Conservation (phyloP, 179 eudicot genomes). For the Corrigiola litoralis region DNA sequence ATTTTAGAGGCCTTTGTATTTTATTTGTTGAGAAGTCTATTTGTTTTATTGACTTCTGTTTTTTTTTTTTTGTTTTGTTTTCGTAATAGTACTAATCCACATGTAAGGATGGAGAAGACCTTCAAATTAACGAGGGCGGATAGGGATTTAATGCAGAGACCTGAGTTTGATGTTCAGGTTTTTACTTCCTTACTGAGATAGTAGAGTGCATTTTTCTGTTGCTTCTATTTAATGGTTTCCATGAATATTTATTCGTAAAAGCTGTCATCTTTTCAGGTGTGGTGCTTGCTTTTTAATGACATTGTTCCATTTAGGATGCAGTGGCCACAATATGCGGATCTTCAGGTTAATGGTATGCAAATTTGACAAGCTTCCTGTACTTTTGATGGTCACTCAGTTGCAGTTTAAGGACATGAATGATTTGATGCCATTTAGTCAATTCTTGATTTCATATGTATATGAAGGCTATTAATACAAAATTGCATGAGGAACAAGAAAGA, state of each 20-base stretch:
- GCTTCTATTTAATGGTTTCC: not conserved
- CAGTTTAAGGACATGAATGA: not conserved
- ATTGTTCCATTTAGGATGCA: conserved; percentile 91
- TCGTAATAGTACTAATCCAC: conserved; percentile 42
- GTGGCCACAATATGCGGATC: conserved; percentile 90
- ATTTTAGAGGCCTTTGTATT: not conserved
- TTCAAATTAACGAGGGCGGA: conserved; percentile 37
- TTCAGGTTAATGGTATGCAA: conserved; percentile 83
- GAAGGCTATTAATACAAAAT: no score
- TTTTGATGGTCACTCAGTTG: not conserved
- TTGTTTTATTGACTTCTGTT: conserved; percentile 3
- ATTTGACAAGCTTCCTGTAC: not conserved
- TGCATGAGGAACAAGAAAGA: no score
- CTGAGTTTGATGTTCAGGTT: conserved; percentile 42
- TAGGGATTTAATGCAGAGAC: conserved; percentile 33
- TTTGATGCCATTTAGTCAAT: not conserved
- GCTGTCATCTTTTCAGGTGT: conserved; percentile 46
- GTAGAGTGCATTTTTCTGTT: not conserved
- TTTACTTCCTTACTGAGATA: conserved; percentile 1
- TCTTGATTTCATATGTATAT: no score
- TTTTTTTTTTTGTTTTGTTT: conserved; percentile 14
- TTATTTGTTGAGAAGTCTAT: not conserved
- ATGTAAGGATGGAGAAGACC: conserved; percentile 24
- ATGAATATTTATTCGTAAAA: not conserved
- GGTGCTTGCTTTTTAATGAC: conserved; percentile 97